Conservation (phyloP, 768 basidiomycete genomes). For the Thelephora aurantiotincta region DNA sequence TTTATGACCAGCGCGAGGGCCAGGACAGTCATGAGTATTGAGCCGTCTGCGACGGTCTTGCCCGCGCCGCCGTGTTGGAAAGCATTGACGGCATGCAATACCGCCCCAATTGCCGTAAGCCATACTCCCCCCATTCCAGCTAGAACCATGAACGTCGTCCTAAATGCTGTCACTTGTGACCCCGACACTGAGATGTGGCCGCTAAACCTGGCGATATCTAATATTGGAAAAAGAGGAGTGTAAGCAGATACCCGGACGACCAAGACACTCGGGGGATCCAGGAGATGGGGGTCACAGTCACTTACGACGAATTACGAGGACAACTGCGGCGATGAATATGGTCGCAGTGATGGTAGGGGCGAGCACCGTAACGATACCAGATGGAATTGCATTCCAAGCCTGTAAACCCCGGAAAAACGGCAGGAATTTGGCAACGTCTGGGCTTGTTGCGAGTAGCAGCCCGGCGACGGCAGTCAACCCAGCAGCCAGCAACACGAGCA, state of each 20-base stretch:
- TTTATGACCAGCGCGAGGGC: conserved; percentile 44
- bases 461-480: conserved; percentile 50
- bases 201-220: conserved; percentile 39
- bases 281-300: neutral
- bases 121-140: conserved; percentile 40
- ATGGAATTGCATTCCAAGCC: conserved; percentile 31
- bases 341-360: conserved; percentile 50
- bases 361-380: conserved; percentile 54
- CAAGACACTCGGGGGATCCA: neutral
- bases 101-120: conserved; percentile 51
- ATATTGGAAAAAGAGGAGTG: conserved; percentile 1
- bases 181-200: conserved; percentile 51
- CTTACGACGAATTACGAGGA: conserved; percentile 44
- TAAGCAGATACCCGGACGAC: conserved; percentile 4
- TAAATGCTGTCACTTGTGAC: conserved; percentile 45
- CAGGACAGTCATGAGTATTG: conserved; percentile 56
- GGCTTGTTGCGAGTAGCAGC: conserved; percentile 51
- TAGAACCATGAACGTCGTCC: conserved; percentile 47
- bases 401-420: conserved; percentile 46
- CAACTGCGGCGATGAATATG: conserved; percentile 40
- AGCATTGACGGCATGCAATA: conserved; percentile 52
- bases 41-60: conserved; percentile 46
- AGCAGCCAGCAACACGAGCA: conserved; percentile 34
- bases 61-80: conserved; percentile 28
- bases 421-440: conserved; percentile 59